Conservation (phyloP, 108 stramenopile species). For the Tribonema minus region DNA sequence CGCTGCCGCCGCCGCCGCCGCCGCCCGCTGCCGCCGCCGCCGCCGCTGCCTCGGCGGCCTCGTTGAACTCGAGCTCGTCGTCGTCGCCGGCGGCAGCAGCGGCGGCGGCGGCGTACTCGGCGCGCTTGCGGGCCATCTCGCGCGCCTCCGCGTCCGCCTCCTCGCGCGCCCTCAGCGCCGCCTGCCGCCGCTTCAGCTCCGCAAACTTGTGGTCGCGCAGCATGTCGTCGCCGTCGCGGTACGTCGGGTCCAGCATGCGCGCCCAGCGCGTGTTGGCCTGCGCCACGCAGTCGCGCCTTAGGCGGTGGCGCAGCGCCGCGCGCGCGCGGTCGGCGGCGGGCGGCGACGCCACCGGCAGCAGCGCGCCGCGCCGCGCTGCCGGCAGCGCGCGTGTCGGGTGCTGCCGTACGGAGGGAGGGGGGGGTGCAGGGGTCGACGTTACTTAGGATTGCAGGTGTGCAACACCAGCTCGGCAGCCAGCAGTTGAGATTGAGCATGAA, state of each 20-base stretch:
- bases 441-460: too few species aligned
- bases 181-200: constrained; percentile 34
- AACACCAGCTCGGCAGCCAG: too few species aligned
- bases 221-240: constrained; percentile 28
- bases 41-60: background rate
- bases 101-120: constrained; percentile 17
- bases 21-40: background rate
- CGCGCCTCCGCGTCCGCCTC: constrained; percentile 3
- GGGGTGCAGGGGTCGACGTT: too few species aligned
- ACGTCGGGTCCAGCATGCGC: constrained; percentile 8
- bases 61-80: constrained; percentile 23
- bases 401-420: too few species aligned
- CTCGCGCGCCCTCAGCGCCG: constrained; percentile 17
- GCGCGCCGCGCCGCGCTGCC: background rate
- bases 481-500: too few species aligned
- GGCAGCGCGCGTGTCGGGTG: too few species aligned
- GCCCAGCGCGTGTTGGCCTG: constrained; percentile 35
- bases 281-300: background rate
- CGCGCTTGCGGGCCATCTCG: background rate
- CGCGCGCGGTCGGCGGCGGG: constrained; percentile 7
- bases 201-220: constrained; percentile 22
- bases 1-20: background rate
- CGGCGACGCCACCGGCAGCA: constrained; percentile 15
- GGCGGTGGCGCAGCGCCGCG: background rate
- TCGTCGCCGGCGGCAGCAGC: constrained; percentile 18